Conservation (phyloP, 2,329 filamentous ascomycete genomes). For the Aspergillus felis region DNA sequence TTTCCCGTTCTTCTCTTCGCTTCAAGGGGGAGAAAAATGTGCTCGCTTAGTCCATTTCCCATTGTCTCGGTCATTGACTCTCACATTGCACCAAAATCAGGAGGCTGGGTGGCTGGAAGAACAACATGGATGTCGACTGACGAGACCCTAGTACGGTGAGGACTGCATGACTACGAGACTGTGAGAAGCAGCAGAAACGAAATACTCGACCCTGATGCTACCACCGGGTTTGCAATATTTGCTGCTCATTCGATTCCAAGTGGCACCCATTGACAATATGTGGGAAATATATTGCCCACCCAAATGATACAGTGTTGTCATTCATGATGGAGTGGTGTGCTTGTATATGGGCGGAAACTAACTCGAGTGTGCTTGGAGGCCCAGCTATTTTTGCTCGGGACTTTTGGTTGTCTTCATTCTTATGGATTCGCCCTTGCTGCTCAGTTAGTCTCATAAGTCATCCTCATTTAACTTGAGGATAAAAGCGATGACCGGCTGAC, state of each 20-base stretch:
- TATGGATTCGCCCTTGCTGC: slow-evolving; percentile 6
- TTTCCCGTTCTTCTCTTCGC: neutral
- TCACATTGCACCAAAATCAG: slow-evolving; percentile 11
- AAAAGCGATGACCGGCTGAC: slow-evolving; percentile 10
- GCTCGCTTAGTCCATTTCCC: neutral
- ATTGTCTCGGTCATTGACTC: neutral
- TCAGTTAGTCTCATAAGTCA: slow-evolving; percentile 1
- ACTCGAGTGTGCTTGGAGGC: neutral
- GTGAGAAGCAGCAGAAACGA: slow-evolving; percentile 1
- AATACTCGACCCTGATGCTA: neutral
- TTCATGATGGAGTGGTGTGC: neutral
- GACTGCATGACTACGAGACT: slow-evolving; percentile 10
- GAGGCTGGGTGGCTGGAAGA: slow-evolving; percentile 24
- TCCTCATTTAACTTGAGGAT: neutral
- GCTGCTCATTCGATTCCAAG: neutral
- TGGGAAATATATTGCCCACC: neutral
- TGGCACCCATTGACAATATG: neutral
- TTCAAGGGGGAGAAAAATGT: neutral
- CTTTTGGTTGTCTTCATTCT: neutral
- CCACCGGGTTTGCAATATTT: neutral
- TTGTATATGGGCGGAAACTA: neutral
- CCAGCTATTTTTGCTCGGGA: neutral
- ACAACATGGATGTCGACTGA: slow-evolving; percentile 9
- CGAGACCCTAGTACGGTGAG: slow-evolving; percentile 4
- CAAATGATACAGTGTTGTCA: neutral